Evolutionary conservation across 352 stramenopile genomes (phyloP).

Genomic region (Pythium inflatum): DNA sequence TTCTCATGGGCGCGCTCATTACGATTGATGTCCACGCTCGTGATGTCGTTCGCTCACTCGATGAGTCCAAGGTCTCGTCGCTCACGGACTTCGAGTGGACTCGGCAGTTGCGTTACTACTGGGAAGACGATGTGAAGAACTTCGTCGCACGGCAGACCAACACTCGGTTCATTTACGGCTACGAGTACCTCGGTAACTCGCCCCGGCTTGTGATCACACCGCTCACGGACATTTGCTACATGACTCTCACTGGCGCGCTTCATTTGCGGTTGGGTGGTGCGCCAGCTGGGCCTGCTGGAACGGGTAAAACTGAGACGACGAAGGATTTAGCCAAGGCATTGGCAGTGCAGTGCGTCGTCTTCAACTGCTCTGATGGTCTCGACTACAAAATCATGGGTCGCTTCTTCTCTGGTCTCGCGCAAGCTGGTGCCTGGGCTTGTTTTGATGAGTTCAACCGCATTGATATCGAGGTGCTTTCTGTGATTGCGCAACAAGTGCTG

Average conservation of each 20-base stretch:
- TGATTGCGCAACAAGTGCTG: slow-evolving; percentile 92
- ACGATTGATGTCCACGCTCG: slow-evolving; percentile 93
- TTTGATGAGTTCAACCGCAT: slow-evolving; percentile 97
- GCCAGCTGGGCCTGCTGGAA: slow-evolving; percentile 93
- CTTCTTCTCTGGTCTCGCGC: slow-evolving; percentile 92
- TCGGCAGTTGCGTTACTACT: slow-evolving; percentile 95
- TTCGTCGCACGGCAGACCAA: slow-evolving; percentile 77
- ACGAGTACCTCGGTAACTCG: slow-evolving; percentile 95
- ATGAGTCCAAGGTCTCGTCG: slow-evolving; percentile 71
- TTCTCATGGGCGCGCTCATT: slow-evolving; percentile 90
- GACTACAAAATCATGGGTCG: slow-evolving; percentile 98
- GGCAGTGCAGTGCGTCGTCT: slow-evolving; percentile 94
- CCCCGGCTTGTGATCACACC: slow-evolving; percentile 87
- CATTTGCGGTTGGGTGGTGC: slow-evolving; percentile 93
- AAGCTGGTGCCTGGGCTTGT: slow-evolving; percentile 90
- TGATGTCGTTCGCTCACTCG: slow-evolving; percentile 85
- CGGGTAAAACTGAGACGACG: slow-evolving; percentile 96
- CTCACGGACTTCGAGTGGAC: slow-evolving; percentile 94
- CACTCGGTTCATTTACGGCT: slow-evolving; percentile 91
- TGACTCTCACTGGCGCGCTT: slow-evolving; percentile 95
- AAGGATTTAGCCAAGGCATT: slow-evolving; percentile 96
- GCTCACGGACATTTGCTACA: slow-evolving; percentile 95
- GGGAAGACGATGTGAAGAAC: slow-evolving; percentile 93
- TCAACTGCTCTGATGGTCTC: slow-evolving; percentile 96
- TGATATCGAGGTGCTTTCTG: slow-evolving; percentile 93